Evolutionary conservation across 352 stramenopile species (phyloP).

Genomic region (Peronosclerospora sorghi): DNA sequence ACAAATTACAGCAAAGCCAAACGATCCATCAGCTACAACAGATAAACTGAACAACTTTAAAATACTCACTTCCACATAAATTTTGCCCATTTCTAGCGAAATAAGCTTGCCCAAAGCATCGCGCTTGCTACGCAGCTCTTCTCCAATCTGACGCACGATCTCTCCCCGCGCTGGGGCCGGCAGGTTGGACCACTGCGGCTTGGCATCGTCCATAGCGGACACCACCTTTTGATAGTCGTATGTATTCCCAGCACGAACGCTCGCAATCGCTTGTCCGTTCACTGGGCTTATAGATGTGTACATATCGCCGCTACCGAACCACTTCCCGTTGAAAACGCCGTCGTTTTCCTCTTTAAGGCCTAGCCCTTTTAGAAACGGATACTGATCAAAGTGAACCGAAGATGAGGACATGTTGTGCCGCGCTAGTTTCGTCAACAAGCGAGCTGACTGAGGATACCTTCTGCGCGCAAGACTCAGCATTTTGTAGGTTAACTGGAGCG

Average conservation of each 20-base stretch:
- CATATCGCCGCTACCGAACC: too few relatives aligned
- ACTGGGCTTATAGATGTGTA: conserved; percentile 80
- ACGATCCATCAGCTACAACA: too few relatives aligned
- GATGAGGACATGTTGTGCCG: conserved; percentile 22
- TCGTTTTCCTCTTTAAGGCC: conserved; percentile 75
- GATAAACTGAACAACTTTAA: neutral
- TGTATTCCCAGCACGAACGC: conserved; percentile 64
- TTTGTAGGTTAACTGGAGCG: neutral
- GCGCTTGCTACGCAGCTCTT: too few relatives aligned
- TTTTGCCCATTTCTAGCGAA: too few relatives aligned
- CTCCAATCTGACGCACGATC: too few relatives aligned
- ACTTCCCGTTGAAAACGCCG: conserved; percentile 78
- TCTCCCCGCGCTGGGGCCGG: conserved; percentile 83
- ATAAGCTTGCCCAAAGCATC: conserved; percentile 86
- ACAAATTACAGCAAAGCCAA: too few relatives aligned
- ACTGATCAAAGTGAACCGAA: too few relatives aligned
- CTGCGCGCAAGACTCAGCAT: conserved; percentile 20
- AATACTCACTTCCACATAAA: conserved; percentile 65
- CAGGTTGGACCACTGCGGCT: conserved; percentile 81
- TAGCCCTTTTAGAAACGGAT: conserved; percentile 72
- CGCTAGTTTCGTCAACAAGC: conserved; percentile 11
- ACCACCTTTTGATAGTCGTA: conserved; percentile 82
- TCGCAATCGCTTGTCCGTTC: conserved; percentile 76
- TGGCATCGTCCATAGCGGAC: conserved; percentile 75
- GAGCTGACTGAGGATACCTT: conserved; percentile 8